Evolutionary conservation across 2,329 filamentous ascomycete genomes (phyloP), one percentile per base, ranked within the genome.

Genomic region (Aspergillus latus): DNA sequence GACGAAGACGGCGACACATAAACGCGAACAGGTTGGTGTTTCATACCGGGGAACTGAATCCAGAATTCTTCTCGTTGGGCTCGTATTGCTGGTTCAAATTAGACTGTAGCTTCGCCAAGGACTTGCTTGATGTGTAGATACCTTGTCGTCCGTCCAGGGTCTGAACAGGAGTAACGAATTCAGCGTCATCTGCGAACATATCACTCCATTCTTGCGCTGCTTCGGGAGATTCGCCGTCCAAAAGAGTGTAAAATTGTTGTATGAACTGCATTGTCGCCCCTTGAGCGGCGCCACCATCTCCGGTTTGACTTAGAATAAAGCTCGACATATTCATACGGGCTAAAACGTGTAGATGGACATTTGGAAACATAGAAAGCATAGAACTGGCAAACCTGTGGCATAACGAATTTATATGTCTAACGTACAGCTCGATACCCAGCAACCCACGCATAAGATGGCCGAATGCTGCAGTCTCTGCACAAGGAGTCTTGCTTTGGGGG

Each of bases 1-100:
- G 49, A 16, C 29, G 40, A 44, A 1, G 26, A n/a, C 6, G 40
- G 49, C 9, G 49, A 52, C 6, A 43, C n/a, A 28, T 52, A 52
- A 9, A 52, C 15, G n/a, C 49, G 49, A 6, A 52, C n/a, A 2
- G 49, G 49, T 16, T 28, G 7, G 13, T 52, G 49, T 21, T 8
- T 26, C 2, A 52, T 9, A 4, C 49, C 40, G 2, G 49, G 49
- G 29, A 36, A 52, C 6, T 29, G 15, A 5, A 5, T 13, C 49
- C 40, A 52, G 39, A 52, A 52, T 26, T 32, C n/a, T 7, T 44
- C 7, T 8, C 49, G 49, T 11, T 52, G 49, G 2, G 39, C 29
- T 6, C n/a, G 16, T 10, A 52, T 36, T 16, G 9, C 49, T 52
- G 39, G 37, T 40, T 15, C 32, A 8, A 7, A 34, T 34, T 34